Conservation (phyloP, 192 early-diverging fungal species). For the Kickxella alabastrina region DNA sequence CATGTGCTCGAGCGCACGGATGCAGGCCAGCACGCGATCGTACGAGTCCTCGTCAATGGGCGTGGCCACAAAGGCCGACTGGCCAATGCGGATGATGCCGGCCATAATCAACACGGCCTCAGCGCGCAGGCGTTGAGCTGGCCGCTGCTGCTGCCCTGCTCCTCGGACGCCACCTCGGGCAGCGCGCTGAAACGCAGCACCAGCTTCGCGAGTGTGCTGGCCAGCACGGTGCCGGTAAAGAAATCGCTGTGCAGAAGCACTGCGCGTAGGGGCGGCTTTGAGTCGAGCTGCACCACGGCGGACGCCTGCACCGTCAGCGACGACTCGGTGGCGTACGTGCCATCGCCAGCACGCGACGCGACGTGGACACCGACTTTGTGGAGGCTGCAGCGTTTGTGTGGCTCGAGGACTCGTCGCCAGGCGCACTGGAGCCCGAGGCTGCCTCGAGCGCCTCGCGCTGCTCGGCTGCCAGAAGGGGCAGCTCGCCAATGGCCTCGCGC, state of each 20-base stretch:
- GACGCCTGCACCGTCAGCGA: conserved; percentile 63
- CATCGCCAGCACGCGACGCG: conserved; percentile 89
- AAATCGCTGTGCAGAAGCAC: conserved; percentile 92
- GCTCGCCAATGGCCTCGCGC: conserved; percentile 79
- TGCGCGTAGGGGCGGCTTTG: conserved; percentile 50
- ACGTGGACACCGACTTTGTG: conserved; percentile 3
- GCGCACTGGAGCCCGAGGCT: conserved; percentile 53
- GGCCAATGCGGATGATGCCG: conserved; percentile 87
- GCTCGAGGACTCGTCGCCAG: conserved; percentile 17
- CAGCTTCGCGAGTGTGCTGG: conserved; percentile 86
- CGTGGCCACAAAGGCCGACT: conserved; percentile 76
- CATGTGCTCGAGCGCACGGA: conserved; percentile 71
- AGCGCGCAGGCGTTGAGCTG: conserved; percentile 82
- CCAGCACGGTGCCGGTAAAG: conserved; percentile 85
- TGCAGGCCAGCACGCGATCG: conserved; percentile 84
- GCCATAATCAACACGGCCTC: conserved; percentile 99
- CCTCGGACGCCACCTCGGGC: conserved; percentile 12
- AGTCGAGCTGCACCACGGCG: conserved; percentile 53
- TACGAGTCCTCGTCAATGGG: conserved; percentile 97
- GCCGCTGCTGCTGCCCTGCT: neutral
- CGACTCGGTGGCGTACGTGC: conserved; percentile 96
- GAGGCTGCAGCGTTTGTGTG: conserved; percentile 27
- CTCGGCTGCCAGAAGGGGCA: conserved; percentile 92
- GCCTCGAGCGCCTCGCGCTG: conserved; percentile 77
- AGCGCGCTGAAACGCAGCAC: conserved; percentile 64